Percentiles rank a stretch among this genome's conserved stretches.
These are phyloP conservation scores for Euphorbia schlechtendalii DNA, from an alignment of 441 rosid genomes.

Conservation along the genomic window DNA sequence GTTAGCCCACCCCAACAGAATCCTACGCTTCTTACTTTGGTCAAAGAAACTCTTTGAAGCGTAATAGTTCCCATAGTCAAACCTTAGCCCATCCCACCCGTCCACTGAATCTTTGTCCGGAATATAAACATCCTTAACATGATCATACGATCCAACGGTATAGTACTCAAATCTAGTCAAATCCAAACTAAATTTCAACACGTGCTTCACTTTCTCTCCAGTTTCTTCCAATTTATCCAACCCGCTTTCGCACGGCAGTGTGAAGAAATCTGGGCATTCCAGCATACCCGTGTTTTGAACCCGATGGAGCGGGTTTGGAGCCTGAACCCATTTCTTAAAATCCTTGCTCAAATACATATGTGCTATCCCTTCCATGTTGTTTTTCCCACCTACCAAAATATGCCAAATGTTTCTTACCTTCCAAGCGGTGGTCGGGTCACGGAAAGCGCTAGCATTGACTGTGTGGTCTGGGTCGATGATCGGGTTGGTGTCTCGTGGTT, in stretches of 20 bases:
- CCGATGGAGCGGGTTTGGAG: slow-evolving; percentile 62
- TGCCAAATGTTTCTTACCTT: slow-evolving; percentile 49
- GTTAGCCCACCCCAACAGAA: slow-evolving; percentile 87
- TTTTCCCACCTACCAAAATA: slow-evolving; percentile 46
- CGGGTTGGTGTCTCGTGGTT: slow-evolving; percentile 65
- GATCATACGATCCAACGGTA: slow-evolving; percentile 51
- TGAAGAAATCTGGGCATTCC: slow-evolving; percentile 87
- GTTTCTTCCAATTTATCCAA: slow-evolving; percentile 35
- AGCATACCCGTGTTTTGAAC: slow-evolving; percentile 49
- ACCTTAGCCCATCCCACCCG: slow-evolving; percentile 75
- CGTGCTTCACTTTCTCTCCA: slow-evolving; percentile 38
- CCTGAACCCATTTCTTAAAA: slow-evolving; percentile 58
- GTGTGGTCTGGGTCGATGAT: slow-evolving; percentile 30
- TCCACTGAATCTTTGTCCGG: slow-evolving; percentile 47
- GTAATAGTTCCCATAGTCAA: slow-evolving; percentile 75
- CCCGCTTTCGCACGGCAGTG: slow-evolving; percentile 43
- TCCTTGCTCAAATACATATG: slow-evolving; percentile 58
- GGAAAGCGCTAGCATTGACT: slow-evolving; percentile 63
- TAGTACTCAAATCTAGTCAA: slow-evolving; percentile 68
- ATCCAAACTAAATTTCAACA: slow-evolving; percentile 71
- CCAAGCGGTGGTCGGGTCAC: slow-evolving; percentile 97
- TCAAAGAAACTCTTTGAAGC: slow-evolving; percentile 88
- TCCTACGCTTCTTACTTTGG: slow-evolving; percentile 44
- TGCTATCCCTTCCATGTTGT: slow-evolving; percentile 49
- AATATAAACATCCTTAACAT: slow-evolving; percentile 34